Percentiles rank a stretch among this genome's conserved stretches.
phyloP scores from a whole-genome alignment of 2,329 filamentous ascomycete species.

The Myriosclerotinia curreyana region DNA sequence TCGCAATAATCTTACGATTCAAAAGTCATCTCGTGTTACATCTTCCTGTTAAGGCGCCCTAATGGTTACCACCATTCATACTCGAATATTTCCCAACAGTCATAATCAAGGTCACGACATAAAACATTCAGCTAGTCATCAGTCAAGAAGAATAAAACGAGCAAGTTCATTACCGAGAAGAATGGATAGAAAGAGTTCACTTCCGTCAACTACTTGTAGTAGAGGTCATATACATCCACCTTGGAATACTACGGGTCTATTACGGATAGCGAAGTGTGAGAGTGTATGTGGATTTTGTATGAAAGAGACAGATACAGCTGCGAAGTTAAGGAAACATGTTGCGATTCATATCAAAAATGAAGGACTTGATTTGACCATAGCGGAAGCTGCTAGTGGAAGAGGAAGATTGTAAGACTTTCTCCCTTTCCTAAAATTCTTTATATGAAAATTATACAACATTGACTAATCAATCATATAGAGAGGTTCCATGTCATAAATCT shows the following conservation, averaged over 20 bases:
- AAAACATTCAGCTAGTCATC: conserved; percentile 1
- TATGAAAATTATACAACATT: neutral
- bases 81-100: conserved; percentile 16
- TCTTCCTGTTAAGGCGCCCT: neutral
- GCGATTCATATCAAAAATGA: conserved; percentile 38
- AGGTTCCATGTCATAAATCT: neutral
- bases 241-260: conserved; percentile 34
- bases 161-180: conserved; percentile 11
- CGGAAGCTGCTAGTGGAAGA: conserved; percentile 34
- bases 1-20: neutral
- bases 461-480: conserved; percentile 7
- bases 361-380: conserved; percentile 33
- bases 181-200: conserved; percentile 23
- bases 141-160: conserved; percentile 10
- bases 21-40: neutral
- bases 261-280: conserved; percentile 36
- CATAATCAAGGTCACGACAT: conserved; percentile 10
- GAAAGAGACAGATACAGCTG: conserved; percentile 37
- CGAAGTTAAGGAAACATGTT: conserved; percentile 38
- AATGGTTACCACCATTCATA: conserved; percentile 17
- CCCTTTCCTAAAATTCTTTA: neutral
- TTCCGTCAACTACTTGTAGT: conserved; percentile 33
- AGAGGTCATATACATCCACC: conserved; percentile 36
- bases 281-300: conserved; percentile 37
- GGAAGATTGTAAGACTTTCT: conserved; percentile 33